Percentiles rank a stretch among this genome's conserved stretches.
Conservation (phyloP, 148 eudicot species). For the Silene conica region DNA sequence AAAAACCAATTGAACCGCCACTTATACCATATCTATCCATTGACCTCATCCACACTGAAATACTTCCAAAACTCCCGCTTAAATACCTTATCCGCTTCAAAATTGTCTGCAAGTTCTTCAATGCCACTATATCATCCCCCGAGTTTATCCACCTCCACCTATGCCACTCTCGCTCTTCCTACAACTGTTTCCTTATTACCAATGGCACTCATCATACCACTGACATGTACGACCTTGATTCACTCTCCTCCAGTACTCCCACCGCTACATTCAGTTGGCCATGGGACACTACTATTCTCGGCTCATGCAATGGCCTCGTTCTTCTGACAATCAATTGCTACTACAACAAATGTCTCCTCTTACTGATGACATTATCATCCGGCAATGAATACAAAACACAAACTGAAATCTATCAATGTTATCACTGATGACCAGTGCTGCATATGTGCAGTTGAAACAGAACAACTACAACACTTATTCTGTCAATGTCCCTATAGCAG, state of each 20-base stretch:
- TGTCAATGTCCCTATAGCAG: too few relatives aligned
- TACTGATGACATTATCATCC: too few relatives aligned
- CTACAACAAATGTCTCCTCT: background rate
- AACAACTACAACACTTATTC: too few relatives aligned
- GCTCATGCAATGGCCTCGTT: slow-evolving; percentile 1
- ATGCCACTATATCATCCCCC: background rate
- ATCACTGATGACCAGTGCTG: too few relatives aligned
- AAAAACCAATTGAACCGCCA: too few relatives aligned
- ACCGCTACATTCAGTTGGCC: background rate
- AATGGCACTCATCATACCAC: background rate
- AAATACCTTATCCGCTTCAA: background rate
- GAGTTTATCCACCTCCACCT: background rate
- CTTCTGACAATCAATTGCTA: background rate
- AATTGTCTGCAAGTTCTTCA: background rate
- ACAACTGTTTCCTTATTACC: background rate
- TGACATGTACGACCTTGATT: background rate
- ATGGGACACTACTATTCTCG: background rate
- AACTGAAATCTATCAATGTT: too few relatives aligned
- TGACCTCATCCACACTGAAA: background rate
- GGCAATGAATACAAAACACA: too few relatives aligned
- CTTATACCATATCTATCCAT: background rate
- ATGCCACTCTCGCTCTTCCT: background rate
- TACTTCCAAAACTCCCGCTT: background rate
- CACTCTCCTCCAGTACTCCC: background rate
- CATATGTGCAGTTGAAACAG: too few relatives aligned